Conservation (phyloP, 2,329 filamentous ascomycete species). For the Nemania sp. region DNA sequence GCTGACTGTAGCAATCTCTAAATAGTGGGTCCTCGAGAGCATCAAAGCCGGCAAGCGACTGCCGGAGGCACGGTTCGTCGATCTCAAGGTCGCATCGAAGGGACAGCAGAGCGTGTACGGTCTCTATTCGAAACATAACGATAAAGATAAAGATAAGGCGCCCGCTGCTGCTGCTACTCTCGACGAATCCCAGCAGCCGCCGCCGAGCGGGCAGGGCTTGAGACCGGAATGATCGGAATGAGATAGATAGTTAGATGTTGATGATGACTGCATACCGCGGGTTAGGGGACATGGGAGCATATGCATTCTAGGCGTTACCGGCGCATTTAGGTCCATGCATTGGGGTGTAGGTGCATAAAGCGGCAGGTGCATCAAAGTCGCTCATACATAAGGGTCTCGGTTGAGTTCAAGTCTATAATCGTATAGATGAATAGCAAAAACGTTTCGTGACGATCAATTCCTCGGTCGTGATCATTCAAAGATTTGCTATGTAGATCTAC, state of each 20-base stretch:
- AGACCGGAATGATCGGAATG: background rate
- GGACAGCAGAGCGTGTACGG: conserved; percentile 68
- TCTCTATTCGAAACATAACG: conserved; percentile 46
- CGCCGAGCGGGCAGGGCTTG: conserved; percentile 22
- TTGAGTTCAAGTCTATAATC: no score
- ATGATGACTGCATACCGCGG: conserved; percentile 3
- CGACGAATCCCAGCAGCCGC: conserved; percentile 12
- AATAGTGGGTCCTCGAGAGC: conserved; percentile 78
- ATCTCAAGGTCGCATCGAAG: conserved; percentile 62
- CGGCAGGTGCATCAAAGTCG: background rate
- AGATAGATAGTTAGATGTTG: no score
- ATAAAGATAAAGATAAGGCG: background rate
- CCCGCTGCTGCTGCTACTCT: background rate
- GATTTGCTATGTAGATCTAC: no score
- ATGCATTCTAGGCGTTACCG: conserved; percentile 17
- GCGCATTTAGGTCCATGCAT: background rate
- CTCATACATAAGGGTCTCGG: no score
- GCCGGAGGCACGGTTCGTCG: conserved; percentile 73
- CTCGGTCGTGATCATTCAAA: no score
- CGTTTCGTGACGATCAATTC: no score
- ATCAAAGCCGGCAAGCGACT: conserved; percentile 75
- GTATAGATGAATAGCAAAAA: no score
- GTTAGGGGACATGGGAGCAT: conserved; percentile 2
- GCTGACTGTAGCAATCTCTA: background rate
- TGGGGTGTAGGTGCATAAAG: background rate